Percentiles rank a stretch among this genome's conserved stretches.
Conservation (phyloP, 1,139 yeast species). For the Sugiyamaella neomexicana region DNA sequence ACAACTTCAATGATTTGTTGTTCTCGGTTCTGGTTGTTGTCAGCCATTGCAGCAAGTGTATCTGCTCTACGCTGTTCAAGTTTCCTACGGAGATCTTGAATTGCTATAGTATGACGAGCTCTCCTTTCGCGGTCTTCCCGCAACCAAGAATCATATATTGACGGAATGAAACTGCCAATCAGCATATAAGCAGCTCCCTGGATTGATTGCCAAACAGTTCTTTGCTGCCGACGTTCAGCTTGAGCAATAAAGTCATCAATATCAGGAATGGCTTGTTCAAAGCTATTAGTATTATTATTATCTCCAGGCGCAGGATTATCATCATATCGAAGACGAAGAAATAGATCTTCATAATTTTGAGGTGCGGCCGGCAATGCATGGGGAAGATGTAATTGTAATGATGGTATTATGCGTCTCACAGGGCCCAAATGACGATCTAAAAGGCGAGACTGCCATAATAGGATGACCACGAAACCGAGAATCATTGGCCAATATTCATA, state of each 20-base stretch:
- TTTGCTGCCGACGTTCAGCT: conserved; percentile 2
- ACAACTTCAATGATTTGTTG: not conserved
- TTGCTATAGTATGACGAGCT: conserved; percentile 23
- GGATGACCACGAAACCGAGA: conserved; percentile 2
- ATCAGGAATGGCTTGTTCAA: conserved; percentile 4
- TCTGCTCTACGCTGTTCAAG: conserved; percentile 4
- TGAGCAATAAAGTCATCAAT: conserved; percentile 7
- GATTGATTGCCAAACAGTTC: conserved; percentile 4
- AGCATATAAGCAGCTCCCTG: conserved; percentile 23
- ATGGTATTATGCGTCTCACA: conserved; percentile 11
- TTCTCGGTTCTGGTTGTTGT: not conserved
- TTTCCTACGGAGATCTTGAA: conserved; percentile 16
- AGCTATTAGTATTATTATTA: not conserved
- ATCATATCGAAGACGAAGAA: conserved; percentile 14
- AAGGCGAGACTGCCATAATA: conserved; percentile 18
- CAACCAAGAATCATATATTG: conserved; percentile 32
- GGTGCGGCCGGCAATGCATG: conserved; percentile 21
- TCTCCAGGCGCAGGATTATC: not conserved
- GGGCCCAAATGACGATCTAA: conserved; percentile 18
- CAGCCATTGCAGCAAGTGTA: not conserved
- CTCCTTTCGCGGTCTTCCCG: conserved; percentile 26
- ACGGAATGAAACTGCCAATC: conserved; percentile 32
- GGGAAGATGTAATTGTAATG: conserved; percentile 19
- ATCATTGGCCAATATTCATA: conserved; percentile 15
- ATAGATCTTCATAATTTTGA: conserved; percentile 13